These are phyloP conservation scores for Trichoderma guizhouense DNA, from an alignment of 2,329 filamentous ascomycete species.

Conservation along the genomic window DNA sequence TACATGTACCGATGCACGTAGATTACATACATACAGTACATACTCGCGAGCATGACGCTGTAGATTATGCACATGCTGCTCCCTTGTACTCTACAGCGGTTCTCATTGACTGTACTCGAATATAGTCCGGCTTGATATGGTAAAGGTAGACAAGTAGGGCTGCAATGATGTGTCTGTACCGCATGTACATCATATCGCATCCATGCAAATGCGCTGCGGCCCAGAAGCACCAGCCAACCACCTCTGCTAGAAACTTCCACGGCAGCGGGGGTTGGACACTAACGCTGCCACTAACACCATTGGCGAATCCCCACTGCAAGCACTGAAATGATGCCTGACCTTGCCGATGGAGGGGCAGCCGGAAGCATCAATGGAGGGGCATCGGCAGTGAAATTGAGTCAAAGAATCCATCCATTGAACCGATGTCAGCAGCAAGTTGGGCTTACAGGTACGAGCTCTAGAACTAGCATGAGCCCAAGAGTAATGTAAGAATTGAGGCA, in stretches of 20 bases:
- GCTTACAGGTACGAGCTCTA: neutral
- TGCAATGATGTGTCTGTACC: neutral
- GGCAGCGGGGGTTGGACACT: neutral
- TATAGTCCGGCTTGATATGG: too few relatives aligned
- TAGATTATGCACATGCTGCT: neutral
- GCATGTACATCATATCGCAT: neutral
- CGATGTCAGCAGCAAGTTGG: neutral
- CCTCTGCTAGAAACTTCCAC: constrained; percentile 19
- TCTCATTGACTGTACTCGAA: too few relatives aligned
- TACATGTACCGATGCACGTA: neutral
- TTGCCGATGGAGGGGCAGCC: neutral
- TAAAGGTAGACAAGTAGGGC: neutral
- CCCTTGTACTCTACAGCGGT: neutral
- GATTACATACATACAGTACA: neutral
- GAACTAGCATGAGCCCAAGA: neutral
- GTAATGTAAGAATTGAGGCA: neutral
- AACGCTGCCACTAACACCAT: neutral
- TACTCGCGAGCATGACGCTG: neutral
- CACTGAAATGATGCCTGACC: neutral
- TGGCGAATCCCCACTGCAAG: neutral
- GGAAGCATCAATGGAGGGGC: neutral
- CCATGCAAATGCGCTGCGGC: constrained; percentile 13
- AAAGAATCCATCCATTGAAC: too few relatives aligned
- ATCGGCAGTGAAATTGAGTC: too few relatives aligned
- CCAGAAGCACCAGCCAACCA: constrained; percentile 6